A percentile compares a stretch with the other conserved stretches of the same genome.
Evolutionary conservation across 805 yeast species (phyloP).

Genomic region (Wickerhamomyces sydowiorum): DNA sequence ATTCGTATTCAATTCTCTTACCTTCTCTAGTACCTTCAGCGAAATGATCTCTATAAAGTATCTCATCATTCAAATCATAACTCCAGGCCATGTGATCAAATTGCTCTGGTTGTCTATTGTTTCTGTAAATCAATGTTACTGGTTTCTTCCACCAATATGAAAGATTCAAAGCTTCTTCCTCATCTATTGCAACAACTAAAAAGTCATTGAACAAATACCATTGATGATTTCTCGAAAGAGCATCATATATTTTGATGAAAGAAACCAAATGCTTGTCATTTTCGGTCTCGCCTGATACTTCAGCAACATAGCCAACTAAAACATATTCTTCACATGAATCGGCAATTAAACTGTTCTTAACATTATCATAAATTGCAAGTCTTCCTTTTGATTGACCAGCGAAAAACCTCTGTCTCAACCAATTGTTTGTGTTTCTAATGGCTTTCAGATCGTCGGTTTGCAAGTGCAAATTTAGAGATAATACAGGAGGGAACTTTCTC

Average conservation of each 20-base stretch:
- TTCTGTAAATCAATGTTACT: constrained; percentile 60
- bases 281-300: constrained; percentile 40
- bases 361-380: constrained; percentile 28
- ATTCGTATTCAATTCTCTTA: constrained; percentile 55
- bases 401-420: constrained; percentile 62
- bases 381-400: constrained; percentile 34
- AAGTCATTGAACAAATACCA: constrained; percentile 94
- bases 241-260: constrained; percentile 40
- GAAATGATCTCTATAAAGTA: constrained; percentile 71
- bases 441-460: constrained; percentile 47
- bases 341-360: constrained; percentile 22
- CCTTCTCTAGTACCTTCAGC: constrained; percentile 60
- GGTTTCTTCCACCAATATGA: constrained; percentile 81
- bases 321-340: constrained; percentile 42
- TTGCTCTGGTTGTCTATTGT: constrained; percentile 32
- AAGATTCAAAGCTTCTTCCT: constrained; percentile 72
- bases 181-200: constrained; percentile 69
- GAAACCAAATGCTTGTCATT: constrained; percentile 57
- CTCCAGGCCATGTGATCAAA: constrained; percentile 47
- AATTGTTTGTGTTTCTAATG: constrained; percentile 42
- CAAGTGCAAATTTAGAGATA: constrained; percentile 56
- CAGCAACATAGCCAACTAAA: constrained; percentile 64
- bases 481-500: constrained; percentile 55
- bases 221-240: constrained; percentile 20
- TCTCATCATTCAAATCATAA: constrained; percentile 47